Conservation (phyloP, 208 protist species). For the Acanthamoeba triangularis region DNA sequence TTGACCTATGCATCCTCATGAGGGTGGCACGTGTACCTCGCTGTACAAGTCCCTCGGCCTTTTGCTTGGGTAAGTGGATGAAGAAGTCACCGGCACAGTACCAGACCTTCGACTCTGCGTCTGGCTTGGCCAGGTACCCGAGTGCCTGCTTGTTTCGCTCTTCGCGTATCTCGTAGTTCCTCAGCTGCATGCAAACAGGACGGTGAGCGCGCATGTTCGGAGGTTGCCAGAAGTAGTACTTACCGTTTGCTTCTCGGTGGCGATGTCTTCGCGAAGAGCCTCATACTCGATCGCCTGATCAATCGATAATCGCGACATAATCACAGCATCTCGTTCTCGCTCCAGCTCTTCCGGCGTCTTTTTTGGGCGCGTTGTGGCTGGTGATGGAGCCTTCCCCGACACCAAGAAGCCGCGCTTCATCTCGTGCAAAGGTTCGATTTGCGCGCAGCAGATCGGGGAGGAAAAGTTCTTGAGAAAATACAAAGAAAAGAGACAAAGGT, state of each 20-base stretch:
- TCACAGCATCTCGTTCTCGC: conserved; percentile 33
- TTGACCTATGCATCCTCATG: not conserved
- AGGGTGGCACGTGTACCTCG: not conserved
- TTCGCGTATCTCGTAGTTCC: not conserved
- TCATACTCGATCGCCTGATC: conserved; percentile 64
- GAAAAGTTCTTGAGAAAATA: not conserved
- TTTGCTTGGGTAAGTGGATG: conserved; percentile 55
- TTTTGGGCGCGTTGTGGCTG: not conserved
- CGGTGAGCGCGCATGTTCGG: no score
- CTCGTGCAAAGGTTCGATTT: not conserved
- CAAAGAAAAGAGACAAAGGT: not conserved
- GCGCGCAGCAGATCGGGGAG: not conserved
- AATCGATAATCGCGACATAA: conserved; percentile 48
- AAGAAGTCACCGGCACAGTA: conserved; percentile 67
- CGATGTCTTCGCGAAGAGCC: not conserved
- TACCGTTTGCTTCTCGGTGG: conserved; percentile 36
- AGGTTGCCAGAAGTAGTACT: not conserved
- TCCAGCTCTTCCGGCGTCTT: conserved; percentile 34
- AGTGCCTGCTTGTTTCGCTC: conserved; percentile 53
- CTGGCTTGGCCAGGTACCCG: not conserved
- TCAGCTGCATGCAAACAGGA: not conserved
- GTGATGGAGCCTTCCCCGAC: not conserved
- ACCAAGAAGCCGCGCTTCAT: conserved; percentile 48
- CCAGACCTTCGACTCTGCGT: conserved; percentile 44
- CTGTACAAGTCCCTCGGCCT: not conserved